Evolutionary conservation across 148 eudicot species (phyloP).

Genomic region (Dysphania ambrosioides): DNA sequence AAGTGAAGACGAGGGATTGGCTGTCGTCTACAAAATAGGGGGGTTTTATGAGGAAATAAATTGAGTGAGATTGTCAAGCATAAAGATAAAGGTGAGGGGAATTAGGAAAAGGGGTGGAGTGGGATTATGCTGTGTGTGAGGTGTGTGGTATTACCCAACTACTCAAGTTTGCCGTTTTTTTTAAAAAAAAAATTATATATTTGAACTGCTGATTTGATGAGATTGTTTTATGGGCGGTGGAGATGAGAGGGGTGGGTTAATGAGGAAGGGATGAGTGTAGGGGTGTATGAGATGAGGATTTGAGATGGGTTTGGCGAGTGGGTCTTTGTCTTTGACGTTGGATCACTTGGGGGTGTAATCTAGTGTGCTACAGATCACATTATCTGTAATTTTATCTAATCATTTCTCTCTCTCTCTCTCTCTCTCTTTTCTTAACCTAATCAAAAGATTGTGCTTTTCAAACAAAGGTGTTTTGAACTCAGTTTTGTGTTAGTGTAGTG

Average conservation of each 20-base stretch:
- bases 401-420: too few species aligned
- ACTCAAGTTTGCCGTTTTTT: too few species aligned
- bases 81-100: too few species aligned
- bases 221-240: neutral
- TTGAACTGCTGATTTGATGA: neutral
- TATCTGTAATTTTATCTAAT: neutral
- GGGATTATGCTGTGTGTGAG: neutral
- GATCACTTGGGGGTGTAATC: slow-evolving; percentile 20
- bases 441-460: neutral
- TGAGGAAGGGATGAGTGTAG: neutral
- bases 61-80: too few species aligned
- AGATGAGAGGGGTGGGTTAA: neutral
- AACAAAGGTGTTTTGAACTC: too few species aligned
- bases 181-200: too few species aligned
- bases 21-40: too few species aligned
- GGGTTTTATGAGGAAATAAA: too few species aligned
- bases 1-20: too few species aligned
- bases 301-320: too few species aligned
- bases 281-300: neutral
- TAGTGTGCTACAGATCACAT: neutral
- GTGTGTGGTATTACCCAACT: neutral
- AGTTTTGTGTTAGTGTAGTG: too few species aligned
- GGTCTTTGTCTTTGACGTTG: slow-evolving; percentile 30
- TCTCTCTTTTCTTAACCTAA: neutral
- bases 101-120: neutral